phyloP scores from a whole-genome alignment of 2,329 filamentous ascomycete species.

The Lachnellula cervina region DNA sequence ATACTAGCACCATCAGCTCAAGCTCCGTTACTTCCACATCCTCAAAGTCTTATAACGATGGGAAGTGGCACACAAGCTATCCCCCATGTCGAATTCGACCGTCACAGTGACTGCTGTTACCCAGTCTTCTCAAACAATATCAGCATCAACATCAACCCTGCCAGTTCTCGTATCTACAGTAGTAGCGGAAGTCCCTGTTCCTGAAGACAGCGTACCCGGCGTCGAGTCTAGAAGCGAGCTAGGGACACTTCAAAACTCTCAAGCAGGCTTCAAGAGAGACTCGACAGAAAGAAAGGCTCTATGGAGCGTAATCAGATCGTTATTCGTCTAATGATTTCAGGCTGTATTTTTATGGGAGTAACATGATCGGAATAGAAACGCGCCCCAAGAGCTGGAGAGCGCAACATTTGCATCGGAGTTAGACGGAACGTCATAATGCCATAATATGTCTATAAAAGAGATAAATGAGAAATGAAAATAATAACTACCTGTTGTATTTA shows the following conservation, averaged over 20 bases:
- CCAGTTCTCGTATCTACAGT: background rate
- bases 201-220: background rate
- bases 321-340: background rate
- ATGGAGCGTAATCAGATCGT: background rate
- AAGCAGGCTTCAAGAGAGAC: background rate
- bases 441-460: background rate
- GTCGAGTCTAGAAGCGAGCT: background rate
- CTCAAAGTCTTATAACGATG: slow-evolving; percentile 23
- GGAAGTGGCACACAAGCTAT: slow-evolving; percentile 30
- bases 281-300: background rate
- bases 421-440: slow-evolving; percentile 1
- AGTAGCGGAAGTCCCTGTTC: background rate
- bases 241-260: background rate
- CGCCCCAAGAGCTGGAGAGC: slow-evolving; percentile 31
- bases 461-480: background rate
- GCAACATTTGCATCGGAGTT: slow-evolving; percentile 20
- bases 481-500: background rate
- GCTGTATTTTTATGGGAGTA: slow-evolving; percentile 1
- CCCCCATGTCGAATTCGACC: slow-evolving; percentile 25
- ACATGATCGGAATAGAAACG: slow-evolving; percentile 11
- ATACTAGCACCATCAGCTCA: background rate
- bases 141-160: background rate
- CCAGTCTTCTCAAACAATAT: background rate
- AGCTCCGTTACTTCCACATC: slow-evolving; percentile 5
- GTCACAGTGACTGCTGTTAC: slow-evolving; percentile 1